These are phyloP conservation scores for Drechslerella stenobrocha DNA, from an alignment of 2,329 filamentous ascomycete species.

Conservation along the genomic window DNA sequence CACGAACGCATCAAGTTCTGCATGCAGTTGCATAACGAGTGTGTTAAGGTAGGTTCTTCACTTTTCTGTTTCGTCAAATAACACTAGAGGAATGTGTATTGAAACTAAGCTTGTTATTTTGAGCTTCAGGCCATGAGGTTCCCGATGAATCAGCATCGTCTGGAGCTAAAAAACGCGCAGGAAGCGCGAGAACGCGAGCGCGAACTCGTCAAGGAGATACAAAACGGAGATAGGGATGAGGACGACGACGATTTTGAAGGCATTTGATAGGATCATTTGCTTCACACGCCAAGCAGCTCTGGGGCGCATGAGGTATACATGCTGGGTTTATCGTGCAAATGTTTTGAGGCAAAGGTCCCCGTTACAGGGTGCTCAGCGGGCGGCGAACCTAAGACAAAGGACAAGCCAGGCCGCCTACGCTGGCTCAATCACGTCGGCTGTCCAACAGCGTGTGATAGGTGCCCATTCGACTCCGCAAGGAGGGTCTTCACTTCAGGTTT, in stretches of 20 bases:
- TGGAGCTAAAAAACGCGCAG: constrained; percentile 97
- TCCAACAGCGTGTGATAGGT: neutral
- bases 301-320: neutral
- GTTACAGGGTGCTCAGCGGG: neutral
- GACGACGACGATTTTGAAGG: constrained; percentile 97
- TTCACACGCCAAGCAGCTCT: neutral
- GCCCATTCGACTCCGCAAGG: neutral
- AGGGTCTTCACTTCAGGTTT: constrained; percentile 22
- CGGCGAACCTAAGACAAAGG: too few species aligned
- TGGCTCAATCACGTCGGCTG: neutral
- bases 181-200: constrained; percentile 96
- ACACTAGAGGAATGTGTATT: constrained; percentile 6
- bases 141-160: constrained; percentile 97
- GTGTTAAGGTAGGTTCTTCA: constrained; percentile 75
- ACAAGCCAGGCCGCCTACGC: neutral
- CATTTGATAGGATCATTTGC: constrained; percentile 65
- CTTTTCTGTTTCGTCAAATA: neutral
- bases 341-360: too few species aligned
- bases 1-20: constrained; percentile 94
- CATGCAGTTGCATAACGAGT: constrained; percentile 90
- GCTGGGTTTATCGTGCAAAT: too few species aligned
- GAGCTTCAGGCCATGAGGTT: constrained; percentile 86
- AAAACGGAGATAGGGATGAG: constrained; percentile 94
- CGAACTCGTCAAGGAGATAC: constrained; percentile 97
- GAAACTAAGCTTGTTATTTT: constrained; percentile 52